Evolutionary conservation across 192 early-diverging fungal species (phyloP).

Genomic region (Thoreauomyces humboldtii): DNA sequence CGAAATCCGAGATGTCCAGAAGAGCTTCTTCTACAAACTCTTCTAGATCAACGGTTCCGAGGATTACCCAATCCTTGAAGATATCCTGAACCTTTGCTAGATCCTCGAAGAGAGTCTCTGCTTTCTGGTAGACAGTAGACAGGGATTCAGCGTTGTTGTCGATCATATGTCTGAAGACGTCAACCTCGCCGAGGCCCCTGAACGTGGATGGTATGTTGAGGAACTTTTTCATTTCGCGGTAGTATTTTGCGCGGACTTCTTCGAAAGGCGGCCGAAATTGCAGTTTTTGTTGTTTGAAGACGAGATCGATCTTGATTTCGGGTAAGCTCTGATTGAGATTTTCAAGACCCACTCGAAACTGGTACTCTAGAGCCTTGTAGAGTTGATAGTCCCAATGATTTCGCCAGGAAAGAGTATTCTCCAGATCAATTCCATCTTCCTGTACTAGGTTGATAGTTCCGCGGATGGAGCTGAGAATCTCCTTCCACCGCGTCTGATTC

Average conservation of each 20-base stretch:
- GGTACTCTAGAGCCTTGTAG: conserved; percentile 56
- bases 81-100: conserved; percentile 46
- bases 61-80: conserved; percentile 59
- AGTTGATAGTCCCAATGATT: conserved; percentile 59
- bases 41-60: conserved; percentile 53
- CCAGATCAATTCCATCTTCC: conserved; percentile 34
- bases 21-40: conserved; percentile 47
- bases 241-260: conserved; percentile 64
- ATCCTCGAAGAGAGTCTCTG: conserved; percentile 51
- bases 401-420: conserved; percentile 48
- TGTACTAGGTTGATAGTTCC: conserved; percentile 35
- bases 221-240: conserved; percentile 61
- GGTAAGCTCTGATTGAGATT: conserved; percentile 46
- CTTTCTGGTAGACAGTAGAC: conserved; percentile 47
- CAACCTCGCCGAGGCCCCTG: conserved; percentile 42
- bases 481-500: conserved; percentile 56
- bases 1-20: conserved; percentile 46
- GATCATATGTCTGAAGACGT: conserved; percentile 47
- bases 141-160: conserved; percentile 45
- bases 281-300: conserved; percentile 54
- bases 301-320: conserved; percentile 56
- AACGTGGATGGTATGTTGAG: conserved; percentile 55
- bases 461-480: conserved; percentile 43
- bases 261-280: conserved; percentile 56
- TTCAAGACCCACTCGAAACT: conserved; percentile 53